Base-by-base conservation (phyloP, 768 basidiomycete species). In the Amanita fuliginea region DNA sequence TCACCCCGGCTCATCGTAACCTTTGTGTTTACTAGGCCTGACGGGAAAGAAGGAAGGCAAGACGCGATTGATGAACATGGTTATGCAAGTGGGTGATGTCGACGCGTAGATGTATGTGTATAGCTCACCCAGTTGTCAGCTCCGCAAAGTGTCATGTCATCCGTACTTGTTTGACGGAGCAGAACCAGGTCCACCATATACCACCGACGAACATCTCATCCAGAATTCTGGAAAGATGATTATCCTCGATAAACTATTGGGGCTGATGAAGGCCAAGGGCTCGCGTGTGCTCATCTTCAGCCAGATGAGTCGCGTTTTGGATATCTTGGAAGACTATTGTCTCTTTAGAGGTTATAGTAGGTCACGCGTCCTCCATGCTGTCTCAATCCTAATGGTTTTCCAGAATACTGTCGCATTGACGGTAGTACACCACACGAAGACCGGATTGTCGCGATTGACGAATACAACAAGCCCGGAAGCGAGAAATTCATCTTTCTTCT, bases 41-140 rank as follows among this genome's bases (percentile, higher is more conserved):
- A 89, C 90, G 1, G 92, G 94, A 6, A 97, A 96, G 76, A 98
- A 98, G 62, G 96, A 99, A 63, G 95, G 95, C 49, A 99, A 98
- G 70, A 97, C 94, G 3, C 73, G 95, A 30, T 65, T 98, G 45
- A 91, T 97, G 83, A 99, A 98, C 62, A 93, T 99, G 75, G 96
- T 98, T 53, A 98, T 98, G 96, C 96, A 99, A 75, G 78, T 89
- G 49, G 2, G 14, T 46, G 19, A 8, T 14, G 32, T 16, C 36
- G 10, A 19, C 8, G 14, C 14, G n/a, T 32, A 16, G 4, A 9
- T 39, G 14, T 16, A 26, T 16, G 6, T 26, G 13, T 8, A 53
- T 48, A 28, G 16, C 6, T 58, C 6, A 46, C 42, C 18, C 2
- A n/a, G 4, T 22, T 2, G 46, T 6, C 60, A 78, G 78, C 75